A percentile compares a stretch with the other conserved stretches of the same genome.
Evolutionary conservation across 2,329 filamentous ascomycete species (phyloP).

Genomic region (Neofusicoccum kwambonambiense): DNA sequence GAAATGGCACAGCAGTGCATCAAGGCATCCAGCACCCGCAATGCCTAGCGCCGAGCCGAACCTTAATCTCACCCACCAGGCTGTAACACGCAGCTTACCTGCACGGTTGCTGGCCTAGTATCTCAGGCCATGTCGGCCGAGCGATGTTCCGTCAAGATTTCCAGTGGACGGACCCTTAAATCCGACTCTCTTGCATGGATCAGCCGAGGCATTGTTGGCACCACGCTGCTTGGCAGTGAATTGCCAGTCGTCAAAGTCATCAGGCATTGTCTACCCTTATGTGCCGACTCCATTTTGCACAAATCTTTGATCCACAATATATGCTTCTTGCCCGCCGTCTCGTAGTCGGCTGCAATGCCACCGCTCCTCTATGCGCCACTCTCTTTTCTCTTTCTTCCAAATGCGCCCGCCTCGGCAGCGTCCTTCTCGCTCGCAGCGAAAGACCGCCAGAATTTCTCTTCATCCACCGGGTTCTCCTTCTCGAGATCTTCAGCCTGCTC

Average conservation of each 20-base stretch:
- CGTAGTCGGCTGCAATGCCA: neutral
- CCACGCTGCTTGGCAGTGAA: neutral
- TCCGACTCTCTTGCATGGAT: too few relatives aligned
- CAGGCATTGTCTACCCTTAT: too few relatives aligned
- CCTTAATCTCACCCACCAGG: neutral
- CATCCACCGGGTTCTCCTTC: neutral
- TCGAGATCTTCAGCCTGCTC: constrained; percentile 5
- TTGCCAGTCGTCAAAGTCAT: too few relatives aligned
- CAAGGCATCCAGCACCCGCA: neutral
- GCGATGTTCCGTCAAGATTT: too few relatives aligned
- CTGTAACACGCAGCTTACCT: neutral
- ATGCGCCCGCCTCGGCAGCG: constrained; percentile 11
- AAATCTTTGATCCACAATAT: too few relatives aligned
- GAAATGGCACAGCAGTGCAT: neutral
- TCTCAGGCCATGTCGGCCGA: too few relatives aligned
- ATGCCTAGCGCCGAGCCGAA: neutral
- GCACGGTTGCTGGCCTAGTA: too few relatives aligned
- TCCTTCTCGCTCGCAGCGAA: constrained; percentile 13
- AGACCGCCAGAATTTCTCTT: constrained; percentile 16
- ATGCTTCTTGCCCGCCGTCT: too few relatives aligned
- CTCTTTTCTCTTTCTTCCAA: neutral
- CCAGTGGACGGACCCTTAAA: too few relatives aligned
- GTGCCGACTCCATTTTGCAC: too few relatives aligned
- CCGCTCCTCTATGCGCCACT: neutral
- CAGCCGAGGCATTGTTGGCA: neutral